Conservation (phyloP, 352 stramenopile species). For the Aphanomyces invadans region DNA sequence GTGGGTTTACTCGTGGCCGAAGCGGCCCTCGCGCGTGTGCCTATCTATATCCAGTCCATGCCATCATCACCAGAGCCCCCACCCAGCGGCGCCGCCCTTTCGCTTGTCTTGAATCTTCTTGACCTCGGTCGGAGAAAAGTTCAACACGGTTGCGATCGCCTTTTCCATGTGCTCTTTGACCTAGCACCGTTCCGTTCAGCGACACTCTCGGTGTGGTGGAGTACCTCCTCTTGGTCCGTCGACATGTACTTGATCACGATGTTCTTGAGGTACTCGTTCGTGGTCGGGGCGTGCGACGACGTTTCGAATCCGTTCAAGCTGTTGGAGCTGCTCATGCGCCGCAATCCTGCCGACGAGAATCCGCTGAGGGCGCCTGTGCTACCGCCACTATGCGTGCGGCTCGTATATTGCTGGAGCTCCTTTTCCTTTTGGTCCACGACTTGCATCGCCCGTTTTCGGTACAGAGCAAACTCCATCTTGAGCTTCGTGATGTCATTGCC, state of each 20-base stretch:
- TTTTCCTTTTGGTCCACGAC: conserved; percentile 79
- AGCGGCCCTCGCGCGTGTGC: too few relatives aligned
- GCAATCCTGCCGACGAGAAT: conserved; percentile 31
- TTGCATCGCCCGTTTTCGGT: conserved; percentile 66
- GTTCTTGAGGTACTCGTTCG: conserved; percentile 86
- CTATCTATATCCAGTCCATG: not conserved
- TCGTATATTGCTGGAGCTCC: conserved; percentile 48
- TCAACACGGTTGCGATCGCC: conserved; percentile 78
- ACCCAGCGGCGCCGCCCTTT: conserved; percentile 3
- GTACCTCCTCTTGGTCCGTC: conserved; percentile 68
- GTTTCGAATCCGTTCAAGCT: conserved; percentile 73
- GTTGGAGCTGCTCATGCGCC: conserved; percentile 75
- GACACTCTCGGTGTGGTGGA: too few relatives aligned
- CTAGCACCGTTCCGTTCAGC: too few relatives aligned
- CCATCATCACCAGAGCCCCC: conserved; percentile 6
- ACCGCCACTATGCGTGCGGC: too few relatives aligned
- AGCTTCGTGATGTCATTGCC: conserved; percentile 55
- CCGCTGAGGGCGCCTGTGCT: too few relatives aligned
- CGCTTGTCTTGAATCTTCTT: conserved; percentile 27
- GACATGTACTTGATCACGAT: conserved; percentile 89
- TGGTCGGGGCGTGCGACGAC: conserved; percentile 63
- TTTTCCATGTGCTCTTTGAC: conserved; percentile 86
- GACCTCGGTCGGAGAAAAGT: conserved; percentile 68
- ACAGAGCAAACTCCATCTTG: conserved; percentile 71
- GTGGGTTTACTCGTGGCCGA: too few relatives aligned